A percentile compares a stretch with the other conserved stretches of the same genome.
Conservation (phyloP, 2,329 filamentous ascomycete genomes). For the Saccharata proteae region DNA sequence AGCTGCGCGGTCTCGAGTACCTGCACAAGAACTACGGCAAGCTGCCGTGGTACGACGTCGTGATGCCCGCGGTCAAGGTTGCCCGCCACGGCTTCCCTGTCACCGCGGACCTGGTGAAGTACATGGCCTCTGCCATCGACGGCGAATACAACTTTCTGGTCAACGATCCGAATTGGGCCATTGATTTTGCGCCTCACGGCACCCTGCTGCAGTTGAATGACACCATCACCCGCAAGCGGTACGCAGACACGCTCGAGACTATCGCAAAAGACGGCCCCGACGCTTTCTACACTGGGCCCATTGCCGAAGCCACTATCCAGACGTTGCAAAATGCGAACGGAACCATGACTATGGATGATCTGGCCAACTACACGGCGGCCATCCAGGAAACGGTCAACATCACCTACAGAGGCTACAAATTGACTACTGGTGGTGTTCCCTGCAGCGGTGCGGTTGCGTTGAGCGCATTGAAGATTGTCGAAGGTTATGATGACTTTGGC, state of each 20-base stretch:
- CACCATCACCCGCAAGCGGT: constrained; percentile 66
- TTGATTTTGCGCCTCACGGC: constrained; percentile 81
- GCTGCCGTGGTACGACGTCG: constrained; percentile 46
- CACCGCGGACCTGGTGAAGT: constrained; percentile 59
- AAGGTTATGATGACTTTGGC: constrained; percentile 58
- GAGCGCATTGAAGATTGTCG: constrained; percentile 68
- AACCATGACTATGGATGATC: constrained; percentile 73
- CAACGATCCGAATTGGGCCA: constrained; percentile 65
- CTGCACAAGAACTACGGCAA: constrained; percentile 60
- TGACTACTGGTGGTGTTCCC: constrained; percentile 61
- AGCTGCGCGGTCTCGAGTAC: constrained; percentile 67
- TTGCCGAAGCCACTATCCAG: constrained; percentile 62
- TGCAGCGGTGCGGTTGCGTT: constrained; percentile 67
- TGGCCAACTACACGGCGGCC: constrained; percentile 59
- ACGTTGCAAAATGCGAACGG: constrained; percentile 59
- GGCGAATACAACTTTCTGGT: constrained; percentile 53
- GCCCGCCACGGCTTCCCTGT: constrained; percentile 51
- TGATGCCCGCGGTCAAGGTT: constrained; percentile 61
- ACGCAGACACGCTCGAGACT: constrained; percentile 64
- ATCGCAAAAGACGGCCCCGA: constrained; percentile 64
- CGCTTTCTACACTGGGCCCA: constrained; percentile 60
- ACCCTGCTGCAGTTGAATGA: constrained; percentile 60
- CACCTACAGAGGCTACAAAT: constrained; percentile 50
- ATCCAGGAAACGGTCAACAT: constrained; percentile 48
- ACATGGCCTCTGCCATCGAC: constrained; percentile 49